Base-by-base conservation (phyloP, 495 filamentous ascomycete genomes). In the Aspergillus nanangensis region DNA sequence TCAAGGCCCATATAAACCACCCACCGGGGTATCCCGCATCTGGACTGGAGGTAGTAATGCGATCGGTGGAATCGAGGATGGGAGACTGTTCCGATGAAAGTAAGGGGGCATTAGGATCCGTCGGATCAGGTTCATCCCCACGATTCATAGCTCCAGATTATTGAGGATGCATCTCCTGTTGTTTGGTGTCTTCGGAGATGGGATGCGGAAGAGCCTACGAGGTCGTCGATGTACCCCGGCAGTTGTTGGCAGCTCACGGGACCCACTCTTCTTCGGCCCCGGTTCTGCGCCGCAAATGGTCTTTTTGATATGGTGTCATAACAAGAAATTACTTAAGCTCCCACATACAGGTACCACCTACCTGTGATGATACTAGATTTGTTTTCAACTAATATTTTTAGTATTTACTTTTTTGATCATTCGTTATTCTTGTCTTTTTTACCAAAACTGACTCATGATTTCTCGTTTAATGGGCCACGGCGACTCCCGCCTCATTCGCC, bases 401-500 rank as follows among this genome's bases (percentile, higher is more conserved):
- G n/a, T n/a, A n/a, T n/a, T n/a, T n/a, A n/a, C n/a, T 29, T 29
- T 29, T 29, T 29, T 29, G 25, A 11, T 29, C 25, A 29, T 29
- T 29, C n/a, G n/a, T 29, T 29, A 29, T 7, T 29, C 25, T 11
- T 29, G n/a, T n/a, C 25, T 29, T 5, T 29, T 5, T 7, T 29
- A 29, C 25, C 25, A 29, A 29, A 5, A 29, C 11, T 14, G 20
- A 18, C 5, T 8, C n/a, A 29, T 21, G 2, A 8, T 44, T 9
- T 18, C 9, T 29, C 10, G 5, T 38, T 50, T 65, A 72, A 33
- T 72, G 70, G 47, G 62, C 59, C 21, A 61, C 57, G 20, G 58
- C 92, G 18, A 96, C 92, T 40, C 93, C 93, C 52, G 82, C 81
- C 25, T 80, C 81, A 61, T 93, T 86, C 13, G 93, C 93, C 69